Conservation (phyloP, 2,329 filamentous ascomycete genomes). For the Nigrograna mackinnonii region DNA sequence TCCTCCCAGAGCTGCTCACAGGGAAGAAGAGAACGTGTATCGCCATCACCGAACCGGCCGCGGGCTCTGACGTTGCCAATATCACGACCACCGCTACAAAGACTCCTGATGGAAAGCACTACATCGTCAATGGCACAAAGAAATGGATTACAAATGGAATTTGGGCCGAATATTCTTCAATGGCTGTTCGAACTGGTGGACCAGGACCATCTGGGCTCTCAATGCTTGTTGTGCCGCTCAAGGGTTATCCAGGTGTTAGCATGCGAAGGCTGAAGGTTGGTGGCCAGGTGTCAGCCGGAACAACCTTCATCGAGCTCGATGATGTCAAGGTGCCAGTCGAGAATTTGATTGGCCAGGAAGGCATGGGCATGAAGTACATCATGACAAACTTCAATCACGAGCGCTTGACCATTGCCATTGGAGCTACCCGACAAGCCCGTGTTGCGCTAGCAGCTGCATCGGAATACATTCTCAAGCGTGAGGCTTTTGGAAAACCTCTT, state of each 20-base stretch:
- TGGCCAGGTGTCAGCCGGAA: constrained; percentile 68
- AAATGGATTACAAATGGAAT: constrained; percentile 69
- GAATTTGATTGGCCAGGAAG: constrained; percentile 72
- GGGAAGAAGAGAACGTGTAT: constrained; percentile 72
- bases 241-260: constrained; percentile 65
- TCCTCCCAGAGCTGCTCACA: constrained; percentile 69
- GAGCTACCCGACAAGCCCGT: constrained; percentile 63
- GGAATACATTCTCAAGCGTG: constrained; percentile 66
- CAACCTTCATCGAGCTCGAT: constrained; percentile 76
- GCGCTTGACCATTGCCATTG: constrained; percentile 68
- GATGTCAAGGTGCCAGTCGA: constrained; percentile 72
- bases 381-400: constrained; percentile 85
- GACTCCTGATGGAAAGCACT: constrained; percentile 65
- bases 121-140: constrained; percentile 75
- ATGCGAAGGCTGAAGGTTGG: constrained; percentile 70
- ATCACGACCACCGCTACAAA: constrained; percentile 70
- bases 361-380: constrained; percentile 72
- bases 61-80: constrained; percentile 74
- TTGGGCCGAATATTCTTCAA: constrained; percentile 68
- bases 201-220: constrained; percentile 66
- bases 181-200: constrained; percentile 75
- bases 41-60: constrained; percentile 77
- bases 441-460: constrained; percentile 65
- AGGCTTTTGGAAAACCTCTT: constrained; percentile 69
- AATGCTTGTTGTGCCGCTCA: constrained; percentile 71